These are phyloP conservation scores for Nannochloris sp. DNA, from an alignment of 139 green algal species.

Conservation along the genomic window DNA sequence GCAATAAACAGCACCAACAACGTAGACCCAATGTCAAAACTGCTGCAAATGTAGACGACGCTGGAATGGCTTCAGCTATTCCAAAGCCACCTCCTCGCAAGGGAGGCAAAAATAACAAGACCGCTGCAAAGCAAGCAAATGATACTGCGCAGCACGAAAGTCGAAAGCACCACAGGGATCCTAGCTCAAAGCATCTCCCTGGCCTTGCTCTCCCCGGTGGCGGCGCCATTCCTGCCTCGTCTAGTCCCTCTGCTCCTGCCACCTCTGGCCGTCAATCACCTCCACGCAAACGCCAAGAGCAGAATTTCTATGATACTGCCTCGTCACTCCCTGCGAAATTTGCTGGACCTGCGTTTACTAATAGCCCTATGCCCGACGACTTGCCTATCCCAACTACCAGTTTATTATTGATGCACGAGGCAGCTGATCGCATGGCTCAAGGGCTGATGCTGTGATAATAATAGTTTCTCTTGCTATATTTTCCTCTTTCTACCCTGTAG, in stretches of 20 bases:
- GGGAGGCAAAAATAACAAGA: background rate
- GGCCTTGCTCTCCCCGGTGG: background rate
- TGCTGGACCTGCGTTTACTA: slow-evolving; percentile 27
- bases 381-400: slow-evolving; percentile 17
- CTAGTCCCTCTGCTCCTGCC: too few relatives aligned
- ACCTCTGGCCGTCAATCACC: background rate
- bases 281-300: background rate
- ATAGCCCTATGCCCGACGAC: slow-evolving; percentile 27
- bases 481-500: too few relatives aligned
- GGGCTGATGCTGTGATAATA: background rate
- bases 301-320: background rate
- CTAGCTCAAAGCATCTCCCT: background rate
- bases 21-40: background rate
- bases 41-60: too few relatives aligned
- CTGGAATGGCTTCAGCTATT: too few relatives aligned
- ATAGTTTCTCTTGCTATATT: too few relatives aligned
- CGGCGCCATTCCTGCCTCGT: background rate
- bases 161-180: background rate
- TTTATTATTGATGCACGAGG: background rate
- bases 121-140: too few relatives aligned
- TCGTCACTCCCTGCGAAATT: slow-evolving; percentile 6
- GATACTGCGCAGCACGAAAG: background rate
- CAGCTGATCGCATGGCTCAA: background rate
- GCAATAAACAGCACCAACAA: background rate
- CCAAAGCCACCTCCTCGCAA: background rate